These are phyloP conservation scores for Globisporangium cylindrosporum DNA, from an alignment of 352 stramenopile genomes.

Conservation along the genomic window DNA sequence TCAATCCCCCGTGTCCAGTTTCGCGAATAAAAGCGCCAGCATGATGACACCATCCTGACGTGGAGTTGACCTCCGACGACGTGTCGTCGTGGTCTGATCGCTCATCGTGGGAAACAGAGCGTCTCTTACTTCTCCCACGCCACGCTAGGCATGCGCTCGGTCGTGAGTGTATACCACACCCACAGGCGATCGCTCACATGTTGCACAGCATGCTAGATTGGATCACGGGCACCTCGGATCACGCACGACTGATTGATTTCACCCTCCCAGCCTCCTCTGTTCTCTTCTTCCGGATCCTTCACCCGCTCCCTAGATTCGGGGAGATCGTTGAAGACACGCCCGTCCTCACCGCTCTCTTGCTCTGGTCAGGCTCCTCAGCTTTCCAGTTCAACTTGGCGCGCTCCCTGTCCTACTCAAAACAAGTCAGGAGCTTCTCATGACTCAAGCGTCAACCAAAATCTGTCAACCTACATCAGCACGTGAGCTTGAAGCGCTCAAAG, in stretches of 20 bases:
- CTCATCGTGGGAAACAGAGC: constrained; percentile 3
- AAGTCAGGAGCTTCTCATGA: neutral
- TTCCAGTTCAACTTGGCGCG: neutral
- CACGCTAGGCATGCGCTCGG: too few relatives aligned
- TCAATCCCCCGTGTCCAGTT: neutral
- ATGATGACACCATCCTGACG: constrained; percentile 14
- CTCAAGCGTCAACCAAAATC: neutral
- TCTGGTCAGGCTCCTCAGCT: neutral
- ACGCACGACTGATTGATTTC: neutral
- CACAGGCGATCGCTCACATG: constrained; percentile 2
- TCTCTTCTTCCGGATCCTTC: neutral
- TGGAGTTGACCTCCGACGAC: constrained; percentile 8
- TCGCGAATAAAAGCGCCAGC: constrained; percentile 13
- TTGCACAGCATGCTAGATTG: neutral
- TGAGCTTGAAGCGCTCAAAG: neutral
- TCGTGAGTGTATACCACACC: neutral
- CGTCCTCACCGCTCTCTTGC: neutral
- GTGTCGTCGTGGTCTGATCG: constrained; percentile 1
- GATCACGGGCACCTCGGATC: neutral
- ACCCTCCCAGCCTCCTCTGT: neutral
- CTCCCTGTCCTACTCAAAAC: neutral
- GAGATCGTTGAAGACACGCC: constrained; percentile 7
- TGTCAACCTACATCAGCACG: neutral
- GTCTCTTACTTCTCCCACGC: neutral
- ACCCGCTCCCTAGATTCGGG: neutral